Evolutionary conservation across 75 land plant species (phyloP), one percentile per base, ranked within the genome.

Genomic region (Selaginella tamariscina): DNA sequence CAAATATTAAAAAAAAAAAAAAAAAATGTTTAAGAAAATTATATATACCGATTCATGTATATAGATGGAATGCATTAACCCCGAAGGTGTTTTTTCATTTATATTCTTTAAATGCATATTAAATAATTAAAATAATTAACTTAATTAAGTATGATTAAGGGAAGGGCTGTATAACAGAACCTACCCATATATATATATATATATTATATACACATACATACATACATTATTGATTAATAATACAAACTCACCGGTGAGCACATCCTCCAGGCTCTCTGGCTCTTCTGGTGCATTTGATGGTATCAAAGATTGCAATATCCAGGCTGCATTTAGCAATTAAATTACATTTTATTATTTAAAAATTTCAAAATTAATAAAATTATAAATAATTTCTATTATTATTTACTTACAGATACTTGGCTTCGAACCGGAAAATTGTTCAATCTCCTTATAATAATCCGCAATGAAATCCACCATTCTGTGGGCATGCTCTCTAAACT

Each of bases 401-500:
- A 39, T 5, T 30, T 20, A 31, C 39, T 22, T 65, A 80, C 89
- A 84, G 85, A 65, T 27, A 88, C 88, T 79, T 83, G 92, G 71
- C 92, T 88, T 57, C 80, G 88, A 32, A 88, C 92, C 0, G 92
- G 92, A 54, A 79, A 81, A 20, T 44, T 63, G n/a, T 73, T 88
- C 84, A 64, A 88, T 81, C 56, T 32, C 74, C 64, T 79, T 78
- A 79, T 88, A 85, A 66, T 88, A 88, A 74, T 88, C 92, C 20
- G 88, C 89, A 70, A 88, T 76, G 72, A 88, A 88, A 72, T 88
- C 92, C 24, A 85, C 89, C 82, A 88, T 78, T 56, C 68, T 77
- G 73, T 88, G 92, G 20, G 70, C 88, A 62, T 79, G 32, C 63
- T 88, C 83, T 44, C 92, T 79, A 62, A 88, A 72, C 57, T 88